Conservation (phyloP, 2,329 filamentous ascomycete species). For the Aspergillus transmontanensis region DNA sequence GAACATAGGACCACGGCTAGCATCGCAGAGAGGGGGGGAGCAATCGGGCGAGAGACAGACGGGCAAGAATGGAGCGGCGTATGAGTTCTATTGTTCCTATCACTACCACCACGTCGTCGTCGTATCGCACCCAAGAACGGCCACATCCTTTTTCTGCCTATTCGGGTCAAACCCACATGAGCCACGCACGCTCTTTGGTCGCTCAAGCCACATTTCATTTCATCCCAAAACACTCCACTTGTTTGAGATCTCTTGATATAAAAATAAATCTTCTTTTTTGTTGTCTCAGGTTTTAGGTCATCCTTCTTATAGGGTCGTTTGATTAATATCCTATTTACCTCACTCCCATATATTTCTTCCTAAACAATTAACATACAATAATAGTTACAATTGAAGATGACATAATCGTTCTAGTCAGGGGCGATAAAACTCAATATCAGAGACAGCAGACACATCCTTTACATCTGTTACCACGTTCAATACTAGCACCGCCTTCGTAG, state of each 20-base stretch:
- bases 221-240: background rate
- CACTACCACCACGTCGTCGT: conserved; percentile 10
- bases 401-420: background rate
- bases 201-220: conserved; percentile 9
- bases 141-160: conserved; percentile 15
- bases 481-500: too few species aligned
- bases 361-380: too few species aligned
- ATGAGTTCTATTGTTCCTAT: conserved; percentile 5
- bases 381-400: background rate
- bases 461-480: too few species aligned
- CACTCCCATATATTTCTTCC: too few species aligned
- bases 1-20: conserved; percentile 20
- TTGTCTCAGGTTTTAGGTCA: background rate
- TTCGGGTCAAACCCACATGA: conserved; percentile 17
- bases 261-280: background rate
- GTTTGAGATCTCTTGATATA: background rate
- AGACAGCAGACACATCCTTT: background rate
- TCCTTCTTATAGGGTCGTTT: too few species aligned
- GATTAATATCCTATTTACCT: too few species aligned
- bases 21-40: conserved; percentile 16
- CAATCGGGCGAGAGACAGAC: conserved; percentile 2
- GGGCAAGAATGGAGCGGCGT: background rate
- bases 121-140: conserved; percentile 10
- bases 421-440: background rate
- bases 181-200: conserved; percentile 12